Evolutionary conservation across 768 basidiomycete species (phyloP), one percentile per base, ranked within the genome.

Genomic region (button mushroom (Agaricus bisporus)): DNA sequence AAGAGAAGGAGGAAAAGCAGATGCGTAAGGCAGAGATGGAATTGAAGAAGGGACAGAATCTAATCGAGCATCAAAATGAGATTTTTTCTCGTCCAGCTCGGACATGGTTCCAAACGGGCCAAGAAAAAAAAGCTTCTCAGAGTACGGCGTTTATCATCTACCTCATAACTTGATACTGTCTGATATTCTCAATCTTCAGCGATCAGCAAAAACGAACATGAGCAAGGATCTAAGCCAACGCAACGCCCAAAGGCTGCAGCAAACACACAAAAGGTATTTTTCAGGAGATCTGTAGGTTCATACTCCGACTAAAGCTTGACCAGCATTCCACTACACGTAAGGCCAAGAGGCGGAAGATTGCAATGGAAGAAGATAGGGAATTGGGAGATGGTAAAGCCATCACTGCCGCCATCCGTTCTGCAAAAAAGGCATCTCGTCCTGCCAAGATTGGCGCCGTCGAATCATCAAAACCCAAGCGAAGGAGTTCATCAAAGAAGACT

Each of bases 101-200:
- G 61, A 98, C 94, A n/a, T 99, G 97, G 97, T 99, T 99, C 78
- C 97, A 98, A 70, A 83, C 78, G 8, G 75, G 77, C 53, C 88
- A 86, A 66, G 92, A 97, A 61, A 98, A 89, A 72, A 69, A 76
- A 57, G 81, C 79, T 56, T 79, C 92, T 4, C 82, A 86, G 81
- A 86, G 94, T 95, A 57, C 41, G 7, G 10, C 39, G 29, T 48
- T 17, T 26, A 25, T 5, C 20, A 8, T 6, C 28, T 25, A 38
- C 41, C 32, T 32, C 18, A 25, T 1, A 28, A 10, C 32, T 38
- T 9, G 12, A 6, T 12, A 4, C 7, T 10, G 28, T 28, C 53
- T 32, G 51, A 20, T 18, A 15, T 32, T n/a, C 29, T 48, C 45
- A 26, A 26, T 41, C 45, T 49, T 54, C 60, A 97, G 95, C 80